Base-by-base conservation (phyloP, 2,329 filamentous ascomycete genomes). In the Penicillium sp. region DNA sequence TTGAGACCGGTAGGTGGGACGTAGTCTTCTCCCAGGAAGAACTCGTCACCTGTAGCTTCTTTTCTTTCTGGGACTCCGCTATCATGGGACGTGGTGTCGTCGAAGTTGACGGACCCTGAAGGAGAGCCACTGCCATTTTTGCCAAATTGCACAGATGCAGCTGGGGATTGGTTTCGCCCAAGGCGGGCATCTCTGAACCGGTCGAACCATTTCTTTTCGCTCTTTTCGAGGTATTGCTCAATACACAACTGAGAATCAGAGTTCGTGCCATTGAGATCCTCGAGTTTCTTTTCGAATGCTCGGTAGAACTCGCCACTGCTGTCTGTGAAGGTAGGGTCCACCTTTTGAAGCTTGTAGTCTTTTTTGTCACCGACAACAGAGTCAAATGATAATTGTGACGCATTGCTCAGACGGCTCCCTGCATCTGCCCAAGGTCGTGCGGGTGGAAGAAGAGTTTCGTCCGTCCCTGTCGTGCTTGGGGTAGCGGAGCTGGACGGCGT, bases 271-370 rank as follows among this genome's bases (percentile, higher is more conserved):
- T 75, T 81, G 15, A 88, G 73, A 2, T 71, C 69, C 29, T 83
- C 79, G 1, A 88, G 77, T 64, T 78, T 82, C 67, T 81, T 78
- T 54, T 83, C 81, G 58, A 87, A 88, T 1, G 74, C 77, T 56
- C 77, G 77, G 59, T 82, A 85, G 68, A 85, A 88, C 58, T 85
- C 78, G 29, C 84, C 85, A 31, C 79, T 84, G 45, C 81, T 80
- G 66, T 88, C 86, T 6, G 82, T 87, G 73, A 89, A 89, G 73
- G 84, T 85, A 2, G 85, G 85, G 61, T 86, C 84, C 0, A 88
- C 83, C 53, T 87, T 85, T 66, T 88, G 85, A 15, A 87, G 78
- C 57, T 83, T 81, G 66, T 82, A 85, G 63, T 86, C 81, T 51
- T 81, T 82, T 66, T 85, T 85, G 55, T 83, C 83, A 18, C 84